phyloP scores from a whole-genome alignment of 306 rosid species.

The Gastrolobium villosum region DNA sequence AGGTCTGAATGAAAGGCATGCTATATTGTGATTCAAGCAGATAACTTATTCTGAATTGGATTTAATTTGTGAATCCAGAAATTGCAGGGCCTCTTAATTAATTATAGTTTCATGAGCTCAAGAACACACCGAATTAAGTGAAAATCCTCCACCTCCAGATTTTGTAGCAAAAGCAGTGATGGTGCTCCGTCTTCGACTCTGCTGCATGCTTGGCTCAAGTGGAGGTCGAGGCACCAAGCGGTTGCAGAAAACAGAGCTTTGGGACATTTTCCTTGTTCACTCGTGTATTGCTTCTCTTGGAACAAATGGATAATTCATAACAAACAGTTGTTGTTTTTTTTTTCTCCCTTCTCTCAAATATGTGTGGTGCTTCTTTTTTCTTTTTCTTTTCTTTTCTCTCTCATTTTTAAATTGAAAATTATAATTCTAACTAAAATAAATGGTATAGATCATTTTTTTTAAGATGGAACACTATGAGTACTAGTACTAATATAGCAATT shows the following conservation, averaged over 20 bases:
- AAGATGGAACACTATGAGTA: too few relatives aligned
- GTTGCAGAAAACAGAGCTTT: constrained; percentile 18
- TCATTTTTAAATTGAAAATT: background rate
- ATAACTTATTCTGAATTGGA: background rate
- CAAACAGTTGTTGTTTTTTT: background rate
- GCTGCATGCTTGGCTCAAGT: background rate
- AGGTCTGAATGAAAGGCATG: constrained; percentile 10
- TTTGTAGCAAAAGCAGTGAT: constrained; percentile 53
- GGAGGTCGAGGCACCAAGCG: constrained; percentile 17
- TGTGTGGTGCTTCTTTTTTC: background rate
- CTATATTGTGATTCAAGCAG: background rate
- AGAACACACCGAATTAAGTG: constrained; percentile 59
- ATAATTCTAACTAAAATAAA: too few relatives aligned
- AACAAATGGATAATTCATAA: background rate
- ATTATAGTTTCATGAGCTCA: background rate
- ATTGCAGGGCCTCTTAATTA: background rate
- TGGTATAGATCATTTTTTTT: too few relatives aligned
- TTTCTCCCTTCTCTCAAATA: background rate
- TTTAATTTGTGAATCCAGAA: background rate
- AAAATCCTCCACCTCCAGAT: constrained; percentile 67
- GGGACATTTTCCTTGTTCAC: constrained; percentile 17
- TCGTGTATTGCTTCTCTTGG: background rate
- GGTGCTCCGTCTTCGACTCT: constrained; percentile 18
- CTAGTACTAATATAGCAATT: too few relatives aligned
- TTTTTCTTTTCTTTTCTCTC: too few relatives aligned